Evolutionary conservation across 164 flowering plant species (phyloP), one percentile per base, ranked within the genome.

Genomic region (Stephania cephalantha): DNA sequence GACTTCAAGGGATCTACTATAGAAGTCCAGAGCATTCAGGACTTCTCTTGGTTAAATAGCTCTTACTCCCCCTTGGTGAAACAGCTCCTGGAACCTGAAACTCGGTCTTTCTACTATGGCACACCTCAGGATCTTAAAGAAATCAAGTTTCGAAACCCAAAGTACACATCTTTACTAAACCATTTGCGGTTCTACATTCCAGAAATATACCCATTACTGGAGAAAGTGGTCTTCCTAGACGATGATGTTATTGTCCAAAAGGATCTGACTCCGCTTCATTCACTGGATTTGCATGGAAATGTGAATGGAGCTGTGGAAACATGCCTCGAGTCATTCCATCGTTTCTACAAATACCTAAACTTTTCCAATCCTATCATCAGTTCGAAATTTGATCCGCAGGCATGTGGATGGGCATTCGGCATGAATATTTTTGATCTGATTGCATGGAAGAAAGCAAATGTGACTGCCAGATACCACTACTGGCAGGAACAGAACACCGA

Each of bases 271-370:
- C 84, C 87, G n/a, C 91, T 92, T 31, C 90, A 91, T 73, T 90
- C 93, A 1, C 72, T 92, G 80, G 94, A 92, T 81, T 77, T 92
- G 81, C 94, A 92, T 78, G 95, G 95, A 46, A 91, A 90, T 78
- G 97, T 89, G 66, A 92, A 92, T 81, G 97, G 97, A 66, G 97
- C 94, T 0, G 97, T 92, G 55, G 97, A 92, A 76, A 92, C 97
- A 25, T 91, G 97, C 77, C 91, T 92, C 11, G 97, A 92, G 82
- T 85, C 94, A 10, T 92, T 88, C 77, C 97, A 92, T 76, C 90
- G 95, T 13, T 89, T 82, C 84, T 90, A 91, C 82, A 92, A 91
- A 79, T 92, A 90, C 75, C 88, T 92, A 67, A 92, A 92, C 71
- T 92, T 92, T 81, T 90, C 97, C 53, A 88, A 86, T 73, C 84